Evolutionary conservation across 2,329 filamentous ascomycete species (phyloP).

Genomic region (Dactylella cylindrospora): DNA sequence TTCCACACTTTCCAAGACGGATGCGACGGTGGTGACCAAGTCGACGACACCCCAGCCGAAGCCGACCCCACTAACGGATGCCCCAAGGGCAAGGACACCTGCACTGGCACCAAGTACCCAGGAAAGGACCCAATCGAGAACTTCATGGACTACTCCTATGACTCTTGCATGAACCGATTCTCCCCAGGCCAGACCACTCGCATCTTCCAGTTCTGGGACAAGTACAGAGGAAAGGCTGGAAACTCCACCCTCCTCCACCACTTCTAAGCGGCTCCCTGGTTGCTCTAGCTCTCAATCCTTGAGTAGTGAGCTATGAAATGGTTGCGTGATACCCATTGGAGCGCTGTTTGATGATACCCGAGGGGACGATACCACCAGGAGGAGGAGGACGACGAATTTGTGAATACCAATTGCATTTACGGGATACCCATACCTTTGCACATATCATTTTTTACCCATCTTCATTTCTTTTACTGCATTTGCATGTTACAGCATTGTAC

Average conservation of each 20-base stretch:
- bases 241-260: constrained; percentile 12
- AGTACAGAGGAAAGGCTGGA: constrained; percentile 50
- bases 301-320: constrained; percentile 3
- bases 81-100: constrained; percentile 53
- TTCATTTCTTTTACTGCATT: too few species aligned
- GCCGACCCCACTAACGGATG: constrained; percentile 51
- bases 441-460: too few species aligned
- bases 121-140: constrained; percentile 50
- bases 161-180: constrained; percentile 56
- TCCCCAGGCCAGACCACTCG: constrained; percentile 54
- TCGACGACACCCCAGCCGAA: constrained; percentile 54
- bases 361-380: constrained; percentile 14
- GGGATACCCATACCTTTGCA: constrained; percentile 18
- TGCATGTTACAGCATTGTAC: too few species aligned
- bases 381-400: constrained; percentile 6
- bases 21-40: constrained; percentile 53
- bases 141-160: constrained; percentile 53
- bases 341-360: constrained; percentile 19
- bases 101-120: constrained; percentile 46
- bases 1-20: constrained; percentile 57
- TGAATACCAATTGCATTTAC: constrained; percentile 19
- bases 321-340: background rate
- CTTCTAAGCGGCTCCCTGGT: too few species aligned
- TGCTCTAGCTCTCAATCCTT: constrained; percentile 5
- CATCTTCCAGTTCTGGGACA: constrained; percentile 53